phyloP scores from a whole-genome alignment of 2,329 filamentous ascomycete genomes.

The Stagonosporopsis tanaceti region DNA sequence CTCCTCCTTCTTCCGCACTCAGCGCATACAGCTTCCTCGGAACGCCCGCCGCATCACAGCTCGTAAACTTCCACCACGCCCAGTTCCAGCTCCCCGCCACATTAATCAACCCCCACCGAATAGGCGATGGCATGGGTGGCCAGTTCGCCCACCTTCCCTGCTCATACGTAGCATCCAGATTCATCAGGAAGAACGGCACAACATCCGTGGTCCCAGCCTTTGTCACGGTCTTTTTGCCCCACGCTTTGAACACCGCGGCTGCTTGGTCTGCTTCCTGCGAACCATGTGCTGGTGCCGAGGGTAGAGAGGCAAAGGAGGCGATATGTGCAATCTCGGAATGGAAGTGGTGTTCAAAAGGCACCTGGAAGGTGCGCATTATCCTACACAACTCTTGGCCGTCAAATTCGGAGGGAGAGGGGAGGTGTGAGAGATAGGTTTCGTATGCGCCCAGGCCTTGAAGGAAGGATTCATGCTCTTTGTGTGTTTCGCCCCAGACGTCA shows the following conservation, averaged over 20 bases:
- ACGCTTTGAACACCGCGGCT: slow-evolving; percentile 63
- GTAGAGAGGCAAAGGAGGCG: slow-evolving; percentile 53
- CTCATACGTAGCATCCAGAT: slow-evolving; percentile 67
- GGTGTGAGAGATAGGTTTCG: slow-evolving; percentile 33
- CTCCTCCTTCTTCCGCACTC: neutral
- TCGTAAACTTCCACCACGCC: slow-evolving; percentile 71
- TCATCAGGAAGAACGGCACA: slow-evolving; percentile 70
- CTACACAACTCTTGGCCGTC: slow-evolving; percentile 30
- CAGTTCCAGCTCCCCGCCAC: slow-evolving; percentile 65
- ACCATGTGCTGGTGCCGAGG: slow-evolving; percentile 58
- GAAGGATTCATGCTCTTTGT: slow-evolving; percentile 47
- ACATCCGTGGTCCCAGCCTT: slow-evolving; percentile 68
- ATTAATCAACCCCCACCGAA: slow-evolving; percentile 68
- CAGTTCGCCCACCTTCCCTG: slow-evolving; percentile 68
- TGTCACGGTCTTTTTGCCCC: slow-evolving; percentile 70
- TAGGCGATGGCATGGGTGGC: slow-evolving; percentile 69
- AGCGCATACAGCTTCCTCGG: slow-evolving; percentile 55
- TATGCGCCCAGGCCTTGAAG: slow-evolving; percentile 36
- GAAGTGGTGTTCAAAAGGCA: slow-evolving; percentile 42
- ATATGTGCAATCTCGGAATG: slow-evolving; percentile 47
- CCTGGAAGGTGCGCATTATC: slow-evolving; percentile 42
- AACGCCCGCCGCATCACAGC: slow-evolving; percentile 63
- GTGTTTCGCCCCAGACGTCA: slow-evolving; percentile 41
- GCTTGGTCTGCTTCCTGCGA: slow-evolving; percentile 57
- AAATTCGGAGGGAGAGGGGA: slow-evolving; percentile 33